phyloP scores from a whole-genome alignment of 2,329 filamentous ascomycete species.

The Claviceps capensis region DNA sequence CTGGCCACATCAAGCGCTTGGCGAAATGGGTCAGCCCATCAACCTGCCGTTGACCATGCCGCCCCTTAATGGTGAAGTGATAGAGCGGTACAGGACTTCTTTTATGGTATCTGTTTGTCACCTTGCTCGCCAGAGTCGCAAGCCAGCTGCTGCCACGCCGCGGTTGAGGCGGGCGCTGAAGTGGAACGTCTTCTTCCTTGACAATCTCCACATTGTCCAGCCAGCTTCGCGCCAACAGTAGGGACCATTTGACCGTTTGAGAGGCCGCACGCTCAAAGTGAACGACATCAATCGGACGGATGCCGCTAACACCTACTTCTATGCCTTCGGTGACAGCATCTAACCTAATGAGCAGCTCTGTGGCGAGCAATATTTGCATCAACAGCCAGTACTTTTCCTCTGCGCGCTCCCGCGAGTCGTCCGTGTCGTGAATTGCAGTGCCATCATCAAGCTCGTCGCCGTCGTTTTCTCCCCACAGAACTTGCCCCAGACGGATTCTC shows the following conservation, averaged over 20 bases:
- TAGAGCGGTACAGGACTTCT: constrained; percentile 19
- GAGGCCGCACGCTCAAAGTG: constrained; percentile 50
- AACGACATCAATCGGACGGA: constrained; percentile 42
- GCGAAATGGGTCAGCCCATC: constrained; percentile 51
- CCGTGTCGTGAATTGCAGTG: constrained; percentile 35
- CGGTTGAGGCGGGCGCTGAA: constrained; percentile 6
- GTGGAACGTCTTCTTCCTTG: constrained; percentile 22
- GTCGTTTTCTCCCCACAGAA: constrained; percentile 48
- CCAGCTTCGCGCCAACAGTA: constrained; percentile 51
- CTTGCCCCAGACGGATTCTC: constrained; percentile 58
- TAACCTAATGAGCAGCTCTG: constrained; percentile 50
- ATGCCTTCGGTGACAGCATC: constrained; percentile 49
- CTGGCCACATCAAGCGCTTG: constrained; percentile 47
- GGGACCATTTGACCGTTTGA: constrained; percentile 50
- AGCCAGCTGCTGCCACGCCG: constrained; percentile 33
- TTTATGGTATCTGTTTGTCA: constrained; percentile 28
- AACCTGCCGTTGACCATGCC: constrained; percentile 44
- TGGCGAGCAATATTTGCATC: constrained; percentile 50
- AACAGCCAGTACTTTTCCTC: constrained; percentile 55
- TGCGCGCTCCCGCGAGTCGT: constrained; percentile 34
- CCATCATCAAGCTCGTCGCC: constrained; percentile 41
- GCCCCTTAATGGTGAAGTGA: constrained; percentile 39
- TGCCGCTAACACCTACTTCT: constrained; percentile 36
- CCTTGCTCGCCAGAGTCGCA: constrained; percentile 41
- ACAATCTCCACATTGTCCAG: constrained; percentile 52